phyloP scores from a whole-genome alignment of 2,329 filamentous ascomycete genomes.

The Clarireedia homoeocarpa region DNA sequence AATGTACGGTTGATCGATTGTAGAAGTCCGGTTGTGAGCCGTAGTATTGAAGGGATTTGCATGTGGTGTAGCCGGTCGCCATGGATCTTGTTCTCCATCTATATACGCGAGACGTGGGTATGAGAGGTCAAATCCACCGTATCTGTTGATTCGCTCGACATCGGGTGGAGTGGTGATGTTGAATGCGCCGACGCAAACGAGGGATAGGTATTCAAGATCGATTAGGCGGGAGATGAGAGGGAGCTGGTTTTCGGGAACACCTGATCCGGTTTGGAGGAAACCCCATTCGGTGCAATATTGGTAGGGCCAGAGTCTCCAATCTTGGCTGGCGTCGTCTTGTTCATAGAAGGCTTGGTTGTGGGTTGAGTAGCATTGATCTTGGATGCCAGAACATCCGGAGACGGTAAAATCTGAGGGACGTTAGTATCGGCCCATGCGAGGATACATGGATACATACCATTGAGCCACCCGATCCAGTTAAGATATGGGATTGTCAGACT shows the following conservation, averaged over 20 bases:
- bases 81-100: slow-evolving; percentile 73
- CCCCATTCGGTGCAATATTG: slow-evolving; percentile 55
- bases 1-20: slow-evolving; percentile 60
- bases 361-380: slow-evolving; percentile 44
- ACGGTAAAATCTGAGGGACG: neutral
- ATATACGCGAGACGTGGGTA: slow-evolving; percentile 71
- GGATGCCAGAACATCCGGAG: slow-evolving; percentile 21
- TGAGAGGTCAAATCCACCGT: slow-evolving; percentile 61
- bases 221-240: slow-evolving; percentile 67
- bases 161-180: slow-evolving; percentile 59
- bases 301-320: slow-evolving; percentile 49
- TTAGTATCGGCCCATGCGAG: neutral
- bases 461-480: slow-evolving; percentile 50
- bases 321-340: slow-evolving; percentile 34
- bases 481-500: slow-evolving; percentile 42
- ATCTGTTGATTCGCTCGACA: slow-evolving; percentile 62
- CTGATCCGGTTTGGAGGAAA: slow-evolving; percentile 66
- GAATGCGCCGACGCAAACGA: slow-evolving; percentile 60
- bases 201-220: slow-evolving; percentile 52
- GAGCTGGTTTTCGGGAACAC: slow-evolving; percentile 53
- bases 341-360: slow-evolving; percentile 40
- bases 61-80: slow-evolving; percentile 67
- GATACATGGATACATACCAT: neutral
- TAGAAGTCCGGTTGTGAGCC: slow-evolving; percentile 48
- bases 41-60: slow-evolving; percentile 41